These are phyloP conservation scores for Purshia tridentata DNA, from an alignment of 306 rosid genomes.

Conservation along the genomic window DNA sequence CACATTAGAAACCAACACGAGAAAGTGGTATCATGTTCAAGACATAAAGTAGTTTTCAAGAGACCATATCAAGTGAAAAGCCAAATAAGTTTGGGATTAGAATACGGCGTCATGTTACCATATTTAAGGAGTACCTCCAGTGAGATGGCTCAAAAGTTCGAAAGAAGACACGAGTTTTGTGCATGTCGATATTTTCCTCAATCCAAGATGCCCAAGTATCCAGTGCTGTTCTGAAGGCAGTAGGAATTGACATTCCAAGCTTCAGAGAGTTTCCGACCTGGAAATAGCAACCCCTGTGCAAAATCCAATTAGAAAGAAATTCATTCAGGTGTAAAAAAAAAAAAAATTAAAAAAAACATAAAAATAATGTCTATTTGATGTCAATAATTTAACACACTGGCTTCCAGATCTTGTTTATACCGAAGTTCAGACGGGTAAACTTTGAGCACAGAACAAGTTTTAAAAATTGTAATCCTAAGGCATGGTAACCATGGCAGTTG, in stretches of 20 bases:
- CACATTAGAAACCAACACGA: background rate
- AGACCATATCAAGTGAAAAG: conserved; percentile 9
- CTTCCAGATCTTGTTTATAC: background rate
- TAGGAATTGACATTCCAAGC: conserved; percentile 64
- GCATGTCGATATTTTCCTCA: conserved; percentile 50
- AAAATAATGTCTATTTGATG: background rate
- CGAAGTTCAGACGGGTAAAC: background rate
- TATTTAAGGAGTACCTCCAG: conserved; percentile 64
- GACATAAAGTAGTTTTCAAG: conserved; percentile 6
- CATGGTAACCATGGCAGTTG: too few species aligned
- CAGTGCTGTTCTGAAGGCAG: conserved; percentile 62
- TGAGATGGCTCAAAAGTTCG: conserved; percentile 87
- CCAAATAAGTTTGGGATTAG: conserved; percentile 6
- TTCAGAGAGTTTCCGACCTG: conserved; percentile 58
- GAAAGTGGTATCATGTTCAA: background rate
- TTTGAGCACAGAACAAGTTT: background rate
- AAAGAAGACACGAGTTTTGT: conserved; percentile 64
- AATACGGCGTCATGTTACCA: conserved; percentile 27
- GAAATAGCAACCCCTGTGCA: conserved; percentile 76
- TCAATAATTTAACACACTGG: background rate
- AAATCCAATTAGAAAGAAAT: conserved; percentile 22
- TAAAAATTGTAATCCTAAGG: background rate
- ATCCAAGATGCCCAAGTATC: conserved; percentile 79
- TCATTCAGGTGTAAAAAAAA: conserved; percentile 12
- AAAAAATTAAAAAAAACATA: too few species aligned